phyloP scores from a whole-genome alignment of 2,329 filamentous ascomycete genomes.

The Paramyrothecium roridum region DNA sequence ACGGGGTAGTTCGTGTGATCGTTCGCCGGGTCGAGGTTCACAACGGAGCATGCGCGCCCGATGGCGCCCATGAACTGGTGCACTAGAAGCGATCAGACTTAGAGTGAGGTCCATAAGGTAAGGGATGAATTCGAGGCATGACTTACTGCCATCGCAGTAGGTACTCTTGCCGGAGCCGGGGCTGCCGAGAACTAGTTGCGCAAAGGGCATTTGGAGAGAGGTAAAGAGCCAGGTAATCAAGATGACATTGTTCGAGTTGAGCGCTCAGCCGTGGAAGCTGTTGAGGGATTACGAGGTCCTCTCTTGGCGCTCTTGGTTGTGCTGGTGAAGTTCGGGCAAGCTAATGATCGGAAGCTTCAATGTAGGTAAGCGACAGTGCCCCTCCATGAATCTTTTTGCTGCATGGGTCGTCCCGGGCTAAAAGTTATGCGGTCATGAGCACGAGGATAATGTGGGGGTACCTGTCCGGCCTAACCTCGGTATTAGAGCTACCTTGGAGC shows the following conservation, averaged over 20 bases:
- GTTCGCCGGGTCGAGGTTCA: conserved; percentile 97
- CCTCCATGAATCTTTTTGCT: conserved; percentile 12
- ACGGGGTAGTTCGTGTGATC: conserved; percentile 86
- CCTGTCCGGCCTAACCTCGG: conserved; percentile 19
- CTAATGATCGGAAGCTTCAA: background rate
- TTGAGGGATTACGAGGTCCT: background rate
- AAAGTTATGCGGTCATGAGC: conserved; percentile 13
- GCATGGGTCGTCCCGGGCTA: conserved; percentile 8
- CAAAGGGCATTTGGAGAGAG: conserved; percentile 51
- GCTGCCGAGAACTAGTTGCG: conserved; percentile 86
- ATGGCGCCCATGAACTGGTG: conserved; percentile 97
- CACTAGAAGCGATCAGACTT: conserved; percentile 46
- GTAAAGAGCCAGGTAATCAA: conserved; percentile 13
- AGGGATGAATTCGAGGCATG: background rate
- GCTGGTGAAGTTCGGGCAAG: too few species aligned
- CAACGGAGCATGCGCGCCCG: conserved; percentile 87
- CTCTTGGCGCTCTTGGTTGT: background rate
- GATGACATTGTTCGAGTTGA: conserved; percentile 15
- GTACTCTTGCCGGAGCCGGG: conserved; percentile 96
- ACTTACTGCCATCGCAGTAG: conserved; percentile 88
- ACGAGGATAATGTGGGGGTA: conserved; percentile 11
- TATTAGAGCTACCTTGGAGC: conserved; percentile 11
- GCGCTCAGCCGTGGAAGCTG: background rate
- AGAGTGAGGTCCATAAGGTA: too few species aligned
- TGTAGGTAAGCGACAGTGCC: conserved; percentile 6